Conservation (phyloP, 1,284 basidiomycete genomes). For the Tilletiopsis washingtonensis region DNA sequence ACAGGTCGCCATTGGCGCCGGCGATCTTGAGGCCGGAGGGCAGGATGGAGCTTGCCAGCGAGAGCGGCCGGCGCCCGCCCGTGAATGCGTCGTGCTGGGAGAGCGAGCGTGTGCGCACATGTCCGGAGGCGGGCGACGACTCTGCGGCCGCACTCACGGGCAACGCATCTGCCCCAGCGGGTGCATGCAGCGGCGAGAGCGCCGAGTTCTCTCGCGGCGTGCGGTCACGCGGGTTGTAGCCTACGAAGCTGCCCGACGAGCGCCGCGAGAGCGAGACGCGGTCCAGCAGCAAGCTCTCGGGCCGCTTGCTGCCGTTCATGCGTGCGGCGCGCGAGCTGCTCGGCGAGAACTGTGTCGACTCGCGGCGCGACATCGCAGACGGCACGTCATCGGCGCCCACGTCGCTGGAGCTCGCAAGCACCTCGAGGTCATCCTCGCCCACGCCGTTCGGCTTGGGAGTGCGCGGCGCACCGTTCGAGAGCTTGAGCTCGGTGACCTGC, state of each 20-base stretch:
- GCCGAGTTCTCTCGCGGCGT: not conserved
- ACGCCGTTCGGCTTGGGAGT: conserved; percentile 2
- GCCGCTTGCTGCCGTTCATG: conserved; percentile 12
- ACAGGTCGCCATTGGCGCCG: not conserved
- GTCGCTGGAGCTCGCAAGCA: conserved; percentile 20
- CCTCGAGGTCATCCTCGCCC: conserved; percentile 32
- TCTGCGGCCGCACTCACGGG: not conserved
- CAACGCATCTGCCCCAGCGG: too few species aligned
- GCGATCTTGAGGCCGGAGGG: not conserved
- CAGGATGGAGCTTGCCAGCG: not conserved
- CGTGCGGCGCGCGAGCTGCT: conserved; percentile 6
- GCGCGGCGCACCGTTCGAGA: conserved; percentile 1
- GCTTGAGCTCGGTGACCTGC: conserved; percentile 31
- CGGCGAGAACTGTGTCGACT: conserved; percentile 3
- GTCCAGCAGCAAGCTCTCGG: conserved; percentile 27
- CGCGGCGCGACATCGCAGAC: conserved; percentile 2
- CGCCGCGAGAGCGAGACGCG: conserved; percentile 21
- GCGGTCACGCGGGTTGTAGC: conserved; percentile 23
- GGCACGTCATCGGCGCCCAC: conserved; percentile 11
- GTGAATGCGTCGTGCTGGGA: conserved; percentile 32
- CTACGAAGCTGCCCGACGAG: conserved; percentile 38
- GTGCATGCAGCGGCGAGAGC: not conserved
- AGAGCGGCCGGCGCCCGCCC: conserved; percentile 3
- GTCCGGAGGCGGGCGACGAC: conserved; percentile 7
- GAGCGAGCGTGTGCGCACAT: conserved; percentile 32